These are phyloP conservation scores for Rauvolfia tetraphylla DNA, from an alignment of 257 asterid genomes.

Conservation along the genomic window DNA sequence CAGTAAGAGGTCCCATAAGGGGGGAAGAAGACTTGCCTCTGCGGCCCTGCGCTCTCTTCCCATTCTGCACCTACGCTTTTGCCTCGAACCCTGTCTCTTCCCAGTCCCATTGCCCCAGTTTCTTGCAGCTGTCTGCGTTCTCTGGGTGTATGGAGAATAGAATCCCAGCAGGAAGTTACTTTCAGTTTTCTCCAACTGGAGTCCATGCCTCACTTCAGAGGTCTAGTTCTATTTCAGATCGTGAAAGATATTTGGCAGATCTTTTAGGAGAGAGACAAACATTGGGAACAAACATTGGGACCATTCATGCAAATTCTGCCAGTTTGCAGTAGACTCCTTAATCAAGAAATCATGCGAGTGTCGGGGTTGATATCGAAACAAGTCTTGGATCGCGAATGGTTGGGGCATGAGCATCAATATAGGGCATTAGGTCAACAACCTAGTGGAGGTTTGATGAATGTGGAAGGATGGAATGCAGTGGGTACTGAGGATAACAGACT, in stretches of 20 bases:
- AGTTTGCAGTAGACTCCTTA: constrained; percentile 58
- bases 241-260: constrained; percentile 63
- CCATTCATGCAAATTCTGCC: constrained; percentile 65
- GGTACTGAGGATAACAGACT: constrained; percentile 63
- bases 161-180: constrained; percentile 61
- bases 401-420: constrained; percentile 47
- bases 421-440: constrained; percentile 48
- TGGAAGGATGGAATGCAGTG: constrained; percentile 54
- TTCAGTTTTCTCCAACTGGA: constrained; percentile 62
- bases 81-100: constrained; percentile 7
- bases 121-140: constrained; percentile 7
- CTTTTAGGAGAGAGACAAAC: constrained; percentile 62
- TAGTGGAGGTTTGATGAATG: constrained; percentile 49
- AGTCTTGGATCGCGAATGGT: constrained; percentile 48
- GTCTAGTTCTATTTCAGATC: constrained; percentile 60
- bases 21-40: constrained; percentile 40
- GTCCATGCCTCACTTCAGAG: constrained; percentile 59
- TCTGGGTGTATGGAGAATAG: constrained; percentile 50
- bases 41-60: constrained; percentile 16
- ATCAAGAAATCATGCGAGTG: constrained; percentile 63
- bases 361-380: constrained; percentile 50
- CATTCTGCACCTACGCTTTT: not conserved
- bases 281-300: no score
- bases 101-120: constrained; percentile 9
- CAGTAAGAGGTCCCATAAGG: constrained; percentile 35